These are phyloP conservation scores for Candida endomychidarum DNA, from an alignment of 805 yeast species.

Conservation along the genomic window DNA sequence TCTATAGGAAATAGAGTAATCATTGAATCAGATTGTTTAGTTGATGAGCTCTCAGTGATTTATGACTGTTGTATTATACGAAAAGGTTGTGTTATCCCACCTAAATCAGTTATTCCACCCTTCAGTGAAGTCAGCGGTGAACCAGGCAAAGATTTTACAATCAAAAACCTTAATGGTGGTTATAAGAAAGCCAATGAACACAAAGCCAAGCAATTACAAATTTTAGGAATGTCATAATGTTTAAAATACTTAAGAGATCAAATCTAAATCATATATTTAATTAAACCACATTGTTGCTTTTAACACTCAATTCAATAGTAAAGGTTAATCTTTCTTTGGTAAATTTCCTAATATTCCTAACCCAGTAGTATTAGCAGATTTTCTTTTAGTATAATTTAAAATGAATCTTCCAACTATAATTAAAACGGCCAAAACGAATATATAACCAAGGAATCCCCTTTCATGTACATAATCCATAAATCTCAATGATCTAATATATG, in stretches of 20 bases:
- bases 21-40: constrained; percentile 41
- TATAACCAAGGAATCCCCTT: constrained; percentile 46
- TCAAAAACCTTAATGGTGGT: constrained; percentile 28
- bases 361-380: background rate
- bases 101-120: constrained; percentile 49
- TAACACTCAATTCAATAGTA: too few relatives aligned
- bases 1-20: constrained; percentile 50
- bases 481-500: constrained; percentile 38
- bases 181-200: constrained; percentile 37
- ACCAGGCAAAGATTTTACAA: constrained; percentile 32
- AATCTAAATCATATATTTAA: too few relatives aligned
- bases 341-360: constrained; percentile 24
- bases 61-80: constrained; percentile 54
- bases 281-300: too few relatives aligned
- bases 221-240: constrained; percentile 15
- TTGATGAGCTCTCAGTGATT: constrained; percentile 39
- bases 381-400: background rate
- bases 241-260: too few relatives aligned
- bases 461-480: constrained; percentile 46
- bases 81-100: constrained; percentile 41
- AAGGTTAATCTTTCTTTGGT: constrained; percentile 22
- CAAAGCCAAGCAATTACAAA: constrained; percentile 31
- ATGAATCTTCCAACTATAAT: constrained; percentile 1
- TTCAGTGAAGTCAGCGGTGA: constrained; percentile 45
- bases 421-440: constrained; percentile 5